Evolutionary conservation across 805 yeast genomes (phyloP).

Genomic region (Nakazawaea laoshanensis): DNA sequence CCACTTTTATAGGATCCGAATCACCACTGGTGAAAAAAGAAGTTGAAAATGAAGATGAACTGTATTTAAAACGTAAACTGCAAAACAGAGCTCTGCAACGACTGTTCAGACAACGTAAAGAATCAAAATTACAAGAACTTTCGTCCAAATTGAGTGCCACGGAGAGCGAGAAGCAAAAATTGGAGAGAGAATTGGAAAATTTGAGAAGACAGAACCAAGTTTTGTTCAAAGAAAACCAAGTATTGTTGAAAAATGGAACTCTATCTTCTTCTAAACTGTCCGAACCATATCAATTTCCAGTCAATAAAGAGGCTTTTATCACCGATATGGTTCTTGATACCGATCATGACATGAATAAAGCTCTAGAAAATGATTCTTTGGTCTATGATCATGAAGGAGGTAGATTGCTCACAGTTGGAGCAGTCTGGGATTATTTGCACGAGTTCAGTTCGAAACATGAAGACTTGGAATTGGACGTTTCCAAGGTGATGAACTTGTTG

Average conservation of each 20-base stretch:
- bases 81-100: conserved; percentile 85
- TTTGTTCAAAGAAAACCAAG: conserved; percentile 55
- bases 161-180: conserved; percentile 41
- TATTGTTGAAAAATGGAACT: conserved; percentile 30
- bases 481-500: conserved; percentile 47
- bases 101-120: conserved; percentile 80
- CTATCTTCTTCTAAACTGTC: no score
- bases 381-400: conserved; percentile 26
- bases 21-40: background rate
- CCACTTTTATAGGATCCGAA: background rate
- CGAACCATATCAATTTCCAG: conserved; percentile 11
- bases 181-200: conserved; percentile 39
- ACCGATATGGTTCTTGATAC: conserved; percentile 1
- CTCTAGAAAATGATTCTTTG: conserved; percentile 11
- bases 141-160: conserved; percentile 49
- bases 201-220: conserved; percentile 46
- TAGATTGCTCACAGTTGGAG: conserved; percentile 60
- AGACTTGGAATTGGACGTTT: conserved; percentile 42
- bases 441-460: conserved; percentile 39
- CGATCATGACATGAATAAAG: conserved; percentile 3
- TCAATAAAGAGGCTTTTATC: conserved; percentile 10
- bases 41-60: conserved; percentile 23
- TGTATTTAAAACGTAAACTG: conserved; percentile 55
- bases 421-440: conserved; percentile 75
- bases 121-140: conserved; percentile 59